Evolutionary conservation across 164 flowering plant species (phyloP), one percentile per base, ranked within the genome.

Genomic region (Vitis riparia): DNA sequence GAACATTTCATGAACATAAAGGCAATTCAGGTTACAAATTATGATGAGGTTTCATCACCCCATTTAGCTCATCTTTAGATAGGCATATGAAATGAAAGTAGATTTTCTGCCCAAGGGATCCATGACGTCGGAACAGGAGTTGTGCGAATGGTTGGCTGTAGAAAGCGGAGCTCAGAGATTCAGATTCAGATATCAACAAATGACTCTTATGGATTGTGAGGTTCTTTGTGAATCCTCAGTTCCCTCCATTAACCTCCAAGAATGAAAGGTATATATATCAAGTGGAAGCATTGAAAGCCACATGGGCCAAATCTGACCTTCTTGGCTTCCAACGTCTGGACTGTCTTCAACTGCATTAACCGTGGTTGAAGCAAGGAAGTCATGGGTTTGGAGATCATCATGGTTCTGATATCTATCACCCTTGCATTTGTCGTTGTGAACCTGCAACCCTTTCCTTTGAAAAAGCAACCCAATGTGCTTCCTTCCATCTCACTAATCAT

Each of bases 61-160:
- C 68, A n/a, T 48, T 56, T 9, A 69, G 76, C 53, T 37, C 44
- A 37, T 71, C 84, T 15, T 32, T 52, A 13, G 51, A 11, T 62
- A n/a, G 9, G 2, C 11, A 52, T 4, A 51, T 27, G n/a, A 30
- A 19, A 56, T 15, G 12, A 51, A 2, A 3, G 27, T 74, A 27
- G 66, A 70, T 13, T 92, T 59, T 70, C 77, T 29, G 93, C 93
- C 5, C 94, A 92, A 80, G 97, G 93, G 44, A 72, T 81, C 50
- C 90, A 87, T 74, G 83, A 89, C 76, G 30, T 72, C 51, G 66
- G 71, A 75, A 83, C 84, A 3, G 97, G 94, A 67, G 37, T 27
- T 15, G 61, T 90, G 52, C 89, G 93, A 72, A 85, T 89, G 94
- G 76, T 86, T 2, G 97, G 92, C 30, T 92, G 97, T 64, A 79